Percentiles rank a stretch among this genome's conserved stretches.
Evolutionary conservation across 768 basidiomycete species (phyloP).

Genomic region (Tulasnella sp.): DNA sequence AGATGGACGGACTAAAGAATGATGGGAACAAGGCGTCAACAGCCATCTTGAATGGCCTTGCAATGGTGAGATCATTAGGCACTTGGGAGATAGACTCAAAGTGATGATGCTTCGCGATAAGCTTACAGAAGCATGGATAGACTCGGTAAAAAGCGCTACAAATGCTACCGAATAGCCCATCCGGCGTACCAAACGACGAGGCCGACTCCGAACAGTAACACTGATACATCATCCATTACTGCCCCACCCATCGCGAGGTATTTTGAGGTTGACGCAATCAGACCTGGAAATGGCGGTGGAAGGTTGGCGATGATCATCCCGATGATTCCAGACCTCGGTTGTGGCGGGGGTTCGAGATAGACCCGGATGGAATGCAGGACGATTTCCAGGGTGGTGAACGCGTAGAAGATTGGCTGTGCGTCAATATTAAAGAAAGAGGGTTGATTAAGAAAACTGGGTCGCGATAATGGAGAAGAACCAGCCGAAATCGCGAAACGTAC

Average conservation of each 20-base stretch:
- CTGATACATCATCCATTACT: conserved; percentile 62
- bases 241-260: conserved; percentile 57
- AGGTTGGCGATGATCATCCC: conserved; percentile 51
- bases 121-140: no score
- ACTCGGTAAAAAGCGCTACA: neutral
- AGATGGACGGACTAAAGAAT: no score
- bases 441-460: neutral
- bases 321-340: conserved; percentile 48
- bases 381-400: conserved; percentile 61
- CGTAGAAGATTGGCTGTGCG: conserved; percentile 76
- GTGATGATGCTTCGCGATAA: no score
- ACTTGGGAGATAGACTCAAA: no score
- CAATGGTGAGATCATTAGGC: no score
- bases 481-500: conserved; percentile 31
- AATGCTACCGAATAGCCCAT: conserved; percentile 25
- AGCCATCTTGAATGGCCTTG: no score
- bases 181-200: conserved; percentile 46
- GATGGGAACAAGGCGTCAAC: no score
- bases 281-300: conserved; percentile 48
- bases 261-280: conserved; percentile 51
- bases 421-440: neutral
- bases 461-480: neutral
- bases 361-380: conserved; percentile 61
- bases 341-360: conserved; percentile 50
- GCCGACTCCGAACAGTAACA: conserved; percentile 59